phyloP scores from a whole-genome alignment of 306 rosid species.

The Prunus mongolica region DNA sequence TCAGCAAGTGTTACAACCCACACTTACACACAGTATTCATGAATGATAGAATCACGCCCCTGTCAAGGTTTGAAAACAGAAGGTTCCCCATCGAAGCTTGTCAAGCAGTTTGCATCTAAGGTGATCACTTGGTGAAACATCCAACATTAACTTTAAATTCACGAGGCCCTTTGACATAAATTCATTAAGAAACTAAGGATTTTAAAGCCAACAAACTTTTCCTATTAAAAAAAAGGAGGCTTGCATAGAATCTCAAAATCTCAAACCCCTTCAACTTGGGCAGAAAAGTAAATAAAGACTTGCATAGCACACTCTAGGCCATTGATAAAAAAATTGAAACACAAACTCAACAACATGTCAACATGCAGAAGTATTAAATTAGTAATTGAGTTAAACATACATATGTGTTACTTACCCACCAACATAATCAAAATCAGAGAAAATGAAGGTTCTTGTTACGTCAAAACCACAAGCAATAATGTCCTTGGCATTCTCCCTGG shows the following conservation, averaged over 20 bases:
- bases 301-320: neutral
- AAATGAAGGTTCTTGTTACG: conserved; percentile 77
- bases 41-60: neutral
- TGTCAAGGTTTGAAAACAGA: neutral
- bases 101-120: neutral
- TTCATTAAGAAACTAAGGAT: neutral
- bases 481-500: conserved; percentile 89
- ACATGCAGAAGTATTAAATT: neutral
- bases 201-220: neutral
- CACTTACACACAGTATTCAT: neutral
- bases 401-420: conserved; percentile 68
- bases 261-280: neutral
- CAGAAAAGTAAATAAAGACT: neutral
- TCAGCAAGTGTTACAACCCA: neutral
- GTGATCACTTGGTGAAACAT: neutral
- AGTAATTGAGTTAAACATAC: neutral
- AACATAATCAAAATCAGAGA: conserved; percentile 67
- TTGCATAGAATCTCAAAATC: neutral
- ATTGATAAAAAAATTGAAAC: neutral
- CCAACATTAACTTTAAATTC: neutral
- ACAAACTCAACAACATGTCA: neutral
- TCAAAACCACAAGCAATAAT: conserved; percentile 99
- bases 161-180: neutral
- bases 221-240: neutral
- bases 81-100: neutral